Evolutionary conservation across 441 rosid genomes (phyloP), one percentile per base, ranked within the genome.

Genomic region (Corymbia calophylla): DNA sequence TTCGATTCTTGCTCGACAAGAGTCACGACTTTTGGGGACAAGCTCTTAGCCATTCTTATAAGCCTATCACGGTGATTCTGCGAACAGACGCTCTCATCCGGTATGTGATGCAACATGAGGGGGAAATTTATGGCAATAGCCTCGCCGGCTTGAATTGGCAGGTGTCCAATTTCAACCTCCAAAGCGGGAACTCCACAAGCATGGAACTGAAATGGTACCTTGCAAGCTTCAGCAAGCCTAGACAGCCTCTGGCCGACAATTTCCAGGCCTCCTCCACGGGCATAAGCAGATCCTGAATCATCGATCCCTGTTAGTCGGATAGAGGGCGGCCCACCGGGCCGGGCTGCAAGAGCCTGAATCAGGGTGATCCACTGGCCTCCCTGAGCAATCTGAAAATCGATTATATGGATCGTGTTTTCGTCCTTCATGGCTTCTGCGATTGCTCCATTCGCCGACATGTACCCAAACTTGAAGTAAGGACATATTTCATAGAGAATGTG

Each of bases 391-490:
- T 94, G 97, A 87, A 98, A 98, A 93, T 98, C 99, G 31, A 98
- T 96, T 87, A 97, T 97, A 86, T 98, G 99, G 64, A 98, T 92
- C 89, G 86, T 89, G 54, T 66, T 94, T 91, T 98, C 99, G 58
- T 93, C 93, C 93, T 95, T 97, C 93, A 95, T 92, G 82, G 99
- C 99, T 89, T 98, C 99, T 25, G 99, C 99, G 55, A 97, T 97
- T 39, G 99, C 99, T 82, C 99, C 99, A 21, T 98, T 98, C 7
- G 99, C 99, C 3, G 99, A 97, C 94, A 96, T 92, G 87, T 96
- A 96, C 53, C 98, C 99, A 39, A 98, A 98, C 92, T 98, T 98
- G 95, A 98, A 96, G 91, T 98, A 96, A 1, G 99, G 99, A 90
- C 99, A 98, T 88, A 95, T 92, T 90, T 98, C 99, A 49, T 94